A percentile compares a stretch with the other conserved stretches of the same genome.
phyloP scores from a whole-genome alignment of 768 basidiomycete species.

The Mrakia blollopis region DNA sequence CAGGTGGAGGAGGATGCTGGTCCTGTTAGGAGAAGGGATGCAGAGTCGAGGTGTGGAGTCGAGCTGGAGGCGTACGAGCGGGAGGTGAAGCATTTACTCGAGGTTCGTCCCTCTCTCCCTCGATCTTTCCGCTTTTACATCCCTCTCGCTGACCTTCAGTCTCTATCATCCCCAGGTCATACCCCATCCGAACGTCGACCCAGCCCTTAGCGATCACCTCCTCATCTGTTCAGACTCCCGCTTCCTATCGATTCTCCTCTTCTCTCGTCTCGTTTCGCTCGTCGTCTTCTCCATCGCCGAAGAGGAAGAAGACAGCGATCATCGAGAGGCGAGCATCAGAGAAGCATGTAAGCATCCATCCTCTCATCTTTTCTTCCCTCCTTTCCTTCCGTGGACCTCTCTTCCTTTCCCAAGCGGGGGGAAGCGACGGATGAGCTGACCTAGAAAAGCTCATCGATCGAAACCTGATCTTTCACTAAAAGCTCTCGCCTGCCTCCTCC shows the following conservation, averaged over 20 bases:
- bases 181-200: neutral
- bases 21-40: neutral
- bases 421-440: neutral
- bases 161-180: neutral
- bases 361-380: neutral
- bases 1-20: neutral
- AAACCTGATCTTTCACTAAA: neutral
- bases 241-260: constrained; percentile 2
- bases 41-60: neutral
- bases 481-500: neutral
- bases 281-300: neutral
- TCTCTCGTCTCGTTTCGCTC: neutral
- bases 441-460: neutral
- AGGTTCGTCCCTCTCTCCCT: neutral
- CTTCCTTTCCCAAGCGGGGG: neutral
- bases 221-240: neutral
- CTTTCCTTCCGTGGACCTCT: neutral
- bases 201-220: neutral
- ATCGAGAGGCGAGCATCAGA: neutral
- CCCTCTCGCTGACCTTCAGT: neutral
- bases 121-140: neutral
- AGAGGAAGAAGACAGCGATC: neutral
- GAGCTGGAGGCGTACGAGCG: neutral
- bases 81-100: neutral
- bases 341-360: neutral